Evolutionary conservation across 495 filamentous ascomycete genomes (phyloP), one percentile per base, ranked within the genome.

Genomic region (Symbiotaphrina buchneri): DNA sequence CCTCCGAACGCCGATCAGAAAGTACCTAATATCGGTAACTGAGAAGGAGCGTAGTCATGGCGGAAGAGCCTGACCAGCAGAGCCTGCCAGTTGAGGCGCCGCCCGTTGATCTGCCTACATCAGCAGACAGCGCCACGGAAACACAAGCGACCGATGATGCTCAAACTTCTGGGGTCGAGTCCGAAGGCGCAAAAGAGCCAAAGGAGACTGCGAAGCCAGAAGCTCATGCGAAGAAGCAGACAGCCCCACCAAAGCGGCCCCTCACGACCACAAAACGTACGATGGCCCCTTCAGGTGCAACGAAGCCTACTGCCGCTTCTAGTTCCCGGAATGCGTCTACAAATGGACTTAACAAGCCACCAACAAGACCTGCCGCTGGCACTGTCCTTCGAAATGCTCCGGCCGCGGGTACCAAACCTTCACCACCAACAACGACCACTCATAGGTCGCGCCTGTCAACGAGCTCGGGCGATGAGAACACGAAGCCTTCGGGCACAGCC

Each of bases 391-490:
- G 31, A 25, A 7, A 7, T 25, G 13, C 22, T 25, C 22, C 22
- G 22, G 13, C 13, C 7, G 22, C 22, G 13, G 22, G 8, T 7
- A 7, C 8, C 8, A 25, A 25, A 25, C 7, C 22, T 25, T 8
- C 22, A 8, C 8, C 22, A 8, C 22, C 22, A 13, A 25, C 22
- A 8, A 13, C 22, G 8, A 6, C 31, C 10, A 23, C 21, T 6
- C 31, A 34, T 16, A 34, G 13, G 24, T 34, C 31, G 13, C 31
- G 24, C 11, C 17, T 23, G 18, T 34, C 31, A 11, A 34, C 23
- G 11, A 34, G 31, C 13, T 34, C 31, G 24, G 24, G 18, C 8
- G 31, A 34, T 14, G 31, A 34, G 18, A 22, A 16, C 2, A 34
- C 24, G 23, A 34, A 31, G 23, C 21, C 30, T 4, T 18, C 23